Percentiles rank a stretch among this genome's conserved stretches.
These are phyloP conservation scores for Claviceps quebecensis DNA, from an alignment of 2,329 filamentous ascomycete species.

Conservation along the genomic window DNA sequence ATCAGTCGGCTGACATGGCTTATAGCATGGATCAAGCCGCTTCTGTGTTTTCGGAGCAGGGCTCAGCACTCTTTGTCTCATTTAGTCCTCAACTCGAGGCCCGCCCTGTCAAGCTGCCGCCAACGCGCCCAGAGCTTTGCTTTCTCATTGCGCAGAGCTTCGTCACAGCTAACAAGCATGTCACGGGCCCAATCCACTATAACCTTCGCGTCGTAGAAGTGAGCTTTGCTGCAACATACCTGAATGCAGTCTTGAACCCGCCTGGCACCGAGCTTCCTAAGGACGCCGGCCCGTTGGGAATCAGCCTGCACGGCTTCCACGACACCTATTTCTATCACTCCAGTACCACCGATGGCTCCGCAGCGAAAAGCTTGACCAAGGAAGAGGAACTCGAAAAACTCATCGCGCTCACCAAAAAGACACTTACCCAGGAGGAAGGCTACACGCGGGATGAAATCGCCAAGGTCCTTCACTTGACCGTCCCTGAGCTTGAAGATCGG, in stretches of 20 bases:
- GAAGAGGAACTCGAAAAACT: conserved; percentile 61
- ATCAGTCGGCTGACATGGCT: neutral
- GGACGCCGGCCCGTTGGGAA: conserved; percentile 71
- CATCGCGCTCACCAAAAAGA: conserved; percentile 52
- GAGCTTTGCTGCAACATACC: conserved; percentile 65
- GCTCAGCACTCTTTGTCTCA: conserved; percentile 76
- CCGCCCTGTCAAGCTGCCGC: conserved; percentile 67
- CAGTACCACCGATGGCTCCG: conserved; percentile 21
- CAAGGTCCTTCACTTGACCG: conserved; percentile 50
- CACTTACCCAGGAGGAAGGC: conserved; percentile 64
- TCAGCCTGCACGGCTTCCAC: conserved; percentile 78
- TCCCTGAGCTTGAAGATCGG: conserved; percentile 56
- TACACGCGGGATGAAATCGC: conserved; percentile 84
- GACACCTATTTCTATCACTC: conserved; percentile 57
- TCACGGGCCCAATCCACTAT: conserved; percentile 86
- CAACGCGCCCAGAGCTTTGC: conserved; percentile 66
- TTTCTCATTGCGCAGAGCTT: conserved; percentile 94
- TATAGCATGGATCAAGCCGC: conserved; percentile 89
- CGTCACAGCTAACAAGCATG: conserved; percentile 85
- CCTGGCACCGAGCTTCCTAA: conserved; percentile 47
- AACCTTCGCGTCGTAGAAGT: conserved; percentile 95
- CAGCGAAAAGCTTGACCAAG: conserved; percentile 29
- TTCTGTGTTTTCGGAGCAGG: conserved; percentile 80
- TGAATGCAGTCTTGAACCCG: conserved; percentile 44
- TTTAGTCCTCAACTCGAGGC: conserved; percentile 71